These are phyloP conservation scores for Ogataea paraovalis DNA, from an alignment of 805 yeast species.

Conservation along the genomic window DNA sequence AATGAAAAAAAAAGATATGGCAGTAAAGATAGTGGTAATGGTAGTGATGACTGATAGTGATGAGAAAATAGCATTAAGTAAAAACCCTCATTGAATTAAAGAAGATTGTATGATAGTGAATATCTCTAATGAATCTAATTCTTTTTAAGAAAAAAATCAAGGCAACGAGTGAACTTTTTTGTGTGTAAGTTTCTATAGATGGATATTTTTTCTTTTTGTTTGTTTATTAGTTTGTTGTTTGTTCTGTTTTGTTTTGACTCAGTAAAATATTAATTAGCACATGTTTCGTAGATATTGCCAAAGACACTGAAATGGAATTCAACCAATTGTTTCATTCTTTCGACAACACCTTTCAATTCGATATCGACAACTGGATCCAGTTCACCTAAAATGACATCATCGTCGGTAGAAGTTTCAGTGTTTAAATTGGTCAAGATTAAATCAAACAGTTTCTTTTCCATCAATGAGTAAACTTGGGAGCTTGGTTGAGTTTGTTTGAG, in stretches of 20 bases:
- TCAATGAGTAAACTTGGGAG: slow-evolving; percentile 68
- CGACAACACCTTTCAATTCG: slow-evolving; percentile 57
- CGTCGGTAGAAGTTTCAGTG: slow-evolving; percentile 1
- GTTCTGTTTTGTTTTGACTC: neutral
- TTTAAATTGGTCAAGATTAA: slow-evolving; percentile 30
- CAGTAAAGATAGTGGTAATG: too few species aligned
- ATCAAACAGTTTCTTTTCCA: slow-evolving; percentile 65
- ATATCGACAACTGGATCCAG: slow-evolving; percentile 32
- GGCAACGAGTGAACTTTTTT: neutral
- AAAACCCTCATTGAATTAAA: neutral
- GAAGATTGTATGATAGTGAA: neutral
- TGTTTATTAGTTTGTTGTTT: neutral
- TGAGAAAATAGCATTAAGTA: neutral
- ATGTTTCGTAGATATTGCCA: slow-evolving; percentile 53
- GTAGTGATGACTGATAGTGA: neutral
- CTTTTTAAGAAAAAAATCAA: too few species aligned
- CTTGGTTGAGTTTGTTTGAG: slow-evolving; percentile 82
- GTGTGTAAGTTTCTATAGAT: too few species aligned
- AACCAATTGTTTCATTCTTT: slow-evolving; percentile 59
- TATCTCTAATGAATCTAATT: neutral
- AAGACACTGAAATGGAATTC: slow-evolving; percentile 84
- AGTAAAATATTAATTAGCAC: neutral
- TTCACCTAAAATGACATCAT: slow-evolving; percentile 10
- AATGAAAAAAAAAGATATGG: neutral
- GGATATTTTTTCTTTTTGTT: too few species aligned